Evolutionary conservation across 208 protist genomes (phyloP), one percentile per base, ranked within the genome.

Genomic region (Kentomonas sorsogonicus): DNA sequence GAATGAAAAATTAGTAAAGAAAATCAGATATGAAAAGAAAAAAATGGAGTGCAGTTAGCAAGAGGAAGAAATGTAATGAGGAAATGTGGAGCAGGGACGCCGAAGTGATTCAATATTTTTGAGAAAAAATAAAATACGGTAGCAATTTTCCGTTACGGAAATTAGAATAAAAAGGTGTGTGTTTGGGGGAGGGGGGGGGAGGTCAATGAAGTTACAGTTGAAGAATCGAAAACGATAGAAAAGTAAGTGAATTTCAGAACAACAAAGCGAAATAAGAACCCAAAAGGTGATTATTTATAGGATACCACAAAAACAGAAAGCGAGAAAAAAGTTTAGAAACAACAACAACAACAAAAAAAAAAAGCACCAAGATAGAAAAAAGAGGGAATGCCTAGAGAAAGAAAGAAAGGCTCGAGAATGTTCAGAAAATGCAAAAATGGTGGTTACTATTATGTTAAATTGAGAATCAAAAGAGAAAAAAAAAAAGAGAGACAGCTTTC

Each of bases 291-390:
- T 5, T 11, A 43, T 15, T 29, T 20, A 26, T 39, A 27, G 47
- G 5, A 47, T 43, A 58, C 25, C 39, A 38, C 13, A 25, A 15
- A 47, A 38, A 30, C 47, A 30, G 33, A 51, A 18, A 25, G 6
- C 5, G 11, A 46, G 11, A 46, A 6, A 25, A 46, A 7, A n/a
- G 41, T 25, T 9, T 20, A 22, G 20, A 40, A 44, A 63, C 44
- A 5, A 52, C 55, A 58, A 61, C 52, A 38, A 1, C 5, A 50
- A 58, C 25, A 48, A 52, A 53, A 36, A 50, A 45, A 46, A 26
- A 51, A 43, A 60, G 1, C 15, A 33, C 22, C n/a, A 47, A 43
- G 6, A 4, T 51, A 15, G 39, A 51, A 59, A 59, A 47, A 40
- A 59, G 25, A 53, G 27, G 52, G 20, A 66, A 5, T 33, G 7